phyloP scores from a whole-genome alignment of 345 rosid species.

The Melastoma malabathricum region DNA sequence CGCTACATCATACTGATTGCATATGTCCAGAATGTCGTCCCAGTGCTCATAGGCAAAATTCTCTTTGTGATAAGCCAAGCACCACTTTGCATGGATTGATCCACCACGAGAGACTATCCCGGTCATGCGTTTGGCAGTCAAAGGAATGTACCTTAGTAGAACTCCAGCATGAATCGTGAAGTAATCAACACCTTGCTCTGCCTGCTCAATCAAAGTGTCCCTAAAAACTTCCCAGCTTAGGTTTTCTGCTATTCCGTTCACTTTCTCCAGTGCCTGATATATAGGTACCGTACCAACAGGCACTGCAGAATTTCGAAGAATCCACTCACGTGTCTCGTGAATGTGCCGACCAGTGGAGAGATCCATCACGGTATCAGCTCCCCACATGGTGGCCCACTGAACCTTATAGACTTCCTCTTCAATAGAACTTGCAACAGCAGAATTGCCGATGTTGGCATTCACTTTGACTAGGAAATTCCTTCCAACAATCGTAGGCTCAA shows the following conservation, averaged over 20 bases:
- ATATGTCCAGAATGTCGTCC: constrained; percentile 94
- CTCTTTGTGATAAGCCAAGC: constrained; percentile 88
- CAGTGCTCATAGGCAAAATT: constrained; percentile 97
- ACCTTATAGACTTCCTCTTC: constrained; percentile 98
- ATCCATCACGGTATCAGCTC: constrained; percentile 98
- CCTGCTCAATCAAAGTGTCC: constrained; percentile 88
- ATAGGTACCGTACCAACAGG: constrained; percentile 97
- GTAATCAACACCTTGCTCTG: constrained; percentile 98
- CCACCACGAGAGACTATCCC: constrained; percentile 98
- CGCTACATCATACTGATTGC: constrained; percentile 92
- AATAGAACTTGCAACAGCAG: constrained; percentile 89
- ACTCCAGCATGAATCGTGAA: constrained; percentile 97
- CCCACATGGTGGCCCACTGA: constrained; percentile 99
- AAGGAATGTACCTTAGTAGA: constrained; percentile 76
- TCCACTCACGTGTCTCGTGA: constrained; percentile 97
- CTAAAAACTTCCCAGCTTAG: constrained; percentile 90
- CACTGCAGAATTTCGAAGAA: constrained; percentile 81
- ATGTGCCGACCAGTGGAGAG: constrained; percentile 97
- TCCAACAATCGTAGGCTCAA: constrained; percentile 94
- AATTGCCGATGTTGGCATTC: constrained; percentile 95
- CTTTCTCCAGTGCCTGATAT: constrained; percentile 97
- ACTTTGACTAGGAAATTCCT: constrained; percentile 94
- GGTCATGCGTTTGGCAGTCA: constrained; percentile 91
- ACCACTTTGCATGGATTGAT: constrained; percentile 98
- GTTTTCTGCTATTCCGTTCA: constrained; percentile 82